Evolutionary conservation across 169 alveolate genomes (phyloP), one percentile per base, ranked within the genome.

Genomic region (Amoebophrya sp.): DNA sequence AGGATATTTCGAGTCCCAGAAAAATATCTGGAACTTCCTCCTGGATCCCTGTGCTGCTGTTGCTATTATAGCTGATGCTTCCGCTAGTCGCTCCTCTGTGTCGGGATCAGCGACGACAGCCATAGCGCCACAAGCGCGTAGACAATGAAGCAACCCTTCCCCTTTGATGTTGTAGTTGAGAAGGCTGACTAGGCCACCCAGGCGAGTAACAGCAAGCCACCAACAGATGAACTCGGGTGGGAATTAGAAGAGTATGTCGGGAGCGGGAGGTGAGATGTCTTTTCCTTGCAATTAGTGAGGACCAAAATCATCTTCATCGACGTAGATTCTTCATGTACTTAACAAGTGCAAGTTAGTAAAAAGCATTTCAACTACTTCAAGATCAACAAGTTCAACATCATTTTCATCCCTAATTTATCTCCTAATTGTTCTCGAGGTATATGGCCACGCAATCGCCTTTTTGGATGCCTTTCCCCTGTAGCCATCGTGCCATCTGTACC

Each of bases 211-310:
- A 1, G 92, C 92, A 2, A 90, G 92, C 92, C 92, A 90, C 92
- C 92, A 90, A 41, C 92, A 90, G 3, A 90, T 78, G 78, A 90
- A 90, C 53, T 90, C 92, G 6, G 92, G 92, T 3, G 29, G 40
- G n/a, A n/a, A n/a, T n/a, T n/a, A n/a, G n/a, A n/a, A n/a, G n/a
- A n/a, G n/a, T n/a, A n/a, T n/a, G n/a, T n/a, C n/a, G n/a, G n/a
- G n/a, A n/a, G n/a, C n/a, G n/a, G n/a, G n/a, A n/a, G n/a, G n/a
- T n/a, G n/a, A n/a, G n/a, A n/a, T n/a, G n/a, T n/a, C n/a, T n/a
- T n/a, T n/a, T n/a, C n/a, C n/a, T n/a, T n/a, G n/a, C n/a, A n/a
- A n/a, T n/a, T n/a, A n/a, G n/a, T n/a, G n/a, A n/a, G n/a, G n/a
- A n/a, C n/a, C n/a, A n/a, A n/a, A n/a, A n/a, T n/a, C n/a, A n/a